Evolutionary conservation across 2,329 filamentous ascomycete species (phyloP).

Genomic region (Fusarium siculi): DNA sequence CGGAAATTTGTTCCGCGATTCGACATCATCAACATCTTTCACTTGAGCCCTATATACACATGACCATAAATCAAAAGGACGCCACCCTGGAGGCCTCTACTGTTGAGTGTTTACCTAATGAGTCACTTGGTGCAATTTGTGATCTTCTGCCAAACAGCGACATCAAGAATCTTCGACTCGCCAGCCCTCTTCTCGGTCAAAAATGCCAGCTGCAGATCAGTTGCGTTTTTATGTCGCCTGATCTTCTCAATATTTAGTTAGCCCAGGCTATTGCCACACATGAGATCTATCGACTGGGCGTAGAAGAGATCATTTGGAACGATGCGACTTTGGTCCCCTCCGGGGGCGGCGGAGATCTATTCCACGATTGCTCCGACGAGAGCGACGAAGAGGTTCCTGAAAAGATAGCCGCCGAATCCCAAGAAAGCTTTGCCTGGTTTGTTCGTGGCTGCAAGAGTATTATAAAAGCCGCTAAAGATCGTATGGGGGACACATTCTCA

Average conservation of each 20-base stretch:
- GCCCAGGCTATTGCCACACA: accelerated
- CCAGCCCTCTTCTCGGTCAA: neutral
- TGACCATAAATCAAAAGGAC: neutral
- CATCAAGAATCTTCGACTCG: neutral
- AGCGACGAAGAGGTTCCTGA: accelerated
- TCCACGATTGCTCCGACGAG: neutral
- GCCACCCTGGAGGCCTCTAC: accelerated
- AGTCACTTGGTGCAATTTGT: neutral
- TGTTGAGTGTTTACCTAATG: neutral
- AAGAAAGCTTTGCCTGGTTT: neutral
- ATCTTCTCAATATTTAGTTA: neutral
- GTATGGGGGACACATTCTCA: neutral
- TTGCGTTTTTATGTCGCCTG: neutral
- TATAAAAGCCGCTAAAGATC: neutral
- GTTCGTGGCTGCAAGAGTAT: neutral
- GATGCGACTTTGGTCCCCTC: neutral
- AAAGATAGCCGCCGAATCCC: neutral
- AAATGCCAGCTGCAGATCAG: neutral
- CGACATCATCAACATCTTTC: neutral
- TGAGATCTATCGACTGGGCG: accelerated
- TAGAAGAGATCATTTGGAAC: neutral
- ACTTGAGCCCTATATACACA: neutral
- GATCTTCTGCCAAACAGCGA: neutral
- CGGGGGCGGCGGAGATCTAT: accelerated
- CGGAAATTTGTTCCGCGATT: neutral